Conservation (phyloP, 2,329 filamentous ascomycete species). For the Atkinsonella texensis region DNA sequence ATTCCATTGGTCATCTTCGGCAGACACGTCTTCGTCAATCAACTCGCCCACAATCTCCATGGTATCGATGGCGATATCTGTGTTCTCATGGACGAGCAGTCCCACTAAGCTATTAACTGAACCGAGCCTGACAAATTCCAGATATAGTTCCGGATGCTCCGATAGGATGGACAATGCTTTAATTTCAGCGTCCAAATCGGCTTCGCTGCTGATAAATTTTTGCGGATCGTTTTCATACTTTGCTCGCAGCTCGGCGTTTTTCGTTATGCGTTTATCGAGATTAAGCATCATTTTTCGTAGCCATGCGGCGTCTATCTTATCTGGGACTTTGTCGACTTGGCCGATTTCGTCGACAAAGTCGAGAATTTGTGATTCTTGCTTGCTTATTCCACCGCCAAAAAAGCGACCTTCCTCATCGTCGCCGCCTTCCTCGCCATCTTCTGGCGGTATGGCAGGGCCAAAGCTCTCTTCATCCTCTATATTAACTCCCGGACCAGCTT, state of each 20-base stretch:
- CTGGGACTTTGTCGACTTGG: slow-evolving; percentile 33
- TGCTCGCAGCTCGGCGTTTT: slow-evolving; percentile 80
- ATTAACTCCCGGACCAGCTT: slow-evolving; percentile 39
- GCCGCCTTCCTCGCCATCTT: slow-evolving; percentile 37
- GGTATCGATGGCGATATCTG: slow-evolving; percentile 85
- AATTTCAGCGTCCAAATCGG: slow-evolving; percentile 79
- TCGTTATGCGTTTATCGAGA: slow-evolving; percentile 83
- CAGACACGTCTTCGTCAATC: slow-evolving; percentile 83
- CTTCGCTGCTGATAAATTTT: slow-evolving; percentile 78
- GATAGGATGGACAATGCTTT: slow-evolving; percentile 76
- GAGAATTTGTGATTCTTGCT: slow-evolving; percentile 69
- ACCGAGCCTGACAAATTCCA: slow-evolving; percentile 65
- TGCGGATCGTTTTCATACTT: slow-evolving; percentile 70
- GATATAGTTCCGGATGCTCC: slow-evolving; percentile 75
- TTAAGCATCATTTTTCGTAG: slow-evolving; percentile 66
- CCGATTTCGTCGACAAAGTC: slow-evolving; percentile 62
- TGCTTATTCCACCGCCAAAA: slow-evolving; percentile 82
- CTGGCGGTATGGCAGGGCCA: slow-evolving; percentile 33
- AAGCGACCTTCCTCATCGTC: slow-evolving; percentile 92
- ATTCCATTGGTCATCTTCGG: slow-evolving; percentile 71
- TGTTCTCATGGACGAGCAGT: slow-evolving; percentile 86
- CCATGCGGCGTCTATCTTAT: slow-evolving; percentile 78
- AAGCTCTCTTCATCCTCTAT: slow-evolving; percentile 33
- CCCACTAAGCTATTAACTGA: slow-evolving; percentile 64
- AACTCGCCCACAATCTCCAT: slow-evolving; percentile 84